Base-by-base conservation (phyloP, 345 rosid genomes). In the Orychophragmus violaceus region DNA sequence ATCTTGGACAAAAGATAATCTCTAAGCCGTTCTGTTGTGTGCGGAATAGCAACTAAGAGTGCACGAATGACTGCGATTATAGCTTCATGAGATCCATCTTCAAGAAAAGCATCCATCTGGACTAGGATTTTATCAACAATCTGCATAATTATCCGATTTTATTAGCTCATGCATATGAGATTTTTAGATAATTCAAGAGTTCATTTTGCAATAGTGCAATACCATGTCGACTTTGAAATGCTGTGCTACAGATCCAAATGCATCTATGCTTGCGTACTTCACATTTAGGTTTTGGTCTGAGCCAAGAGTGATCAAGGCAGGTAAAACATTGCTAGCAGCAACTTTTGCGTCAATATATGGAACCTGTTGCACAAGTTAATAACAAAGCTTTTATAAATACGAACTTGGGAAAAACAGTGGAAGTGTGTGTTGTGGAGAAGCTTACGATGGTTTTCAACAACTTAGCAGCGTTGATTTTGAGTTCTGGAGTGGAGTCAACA, bases 21-120 rank as follows among this genome's bases (percentile, higher is more conserved):
- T 80, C 97, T 74, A 57, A 93, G 89, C 70, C 77, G 85, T 23
- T 90, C 96, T 44, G 95, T 90, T 66, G 99, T 85, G 79, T 90
- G 95, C 8, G 97, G 99, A 74, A 90, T 82, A 33, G 97, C 99
- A 60, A 87, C 82, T 50, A 83, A 68, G 75, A 93, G 81, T 14
- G 96, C 87, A 64, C 89, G 99, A 52, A 93, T 79, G 58, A 93
- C 99, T 61, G 96, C 97, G 28, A 90, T 64, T 35, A 91, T 88
- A 65, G 99, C 94, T 74, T 88, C 99, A 80, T 90, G 94, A 35
- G 99, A 88, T 60, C 99, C 99, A 76, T 93, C 99, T 79, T 93
- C 99, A 49, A 93, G 90, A 81, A 93, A 93, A 27, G 97, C 97
- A 82, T 93, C 99, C 99, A 93, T 93, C 83, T 93, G 99, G 74